These are phyloP conservation scores for Penicillium sp. DNA, from an alignment of 2,329 filamentous ascomycete species.

Conservation along the genomic window DNA sequence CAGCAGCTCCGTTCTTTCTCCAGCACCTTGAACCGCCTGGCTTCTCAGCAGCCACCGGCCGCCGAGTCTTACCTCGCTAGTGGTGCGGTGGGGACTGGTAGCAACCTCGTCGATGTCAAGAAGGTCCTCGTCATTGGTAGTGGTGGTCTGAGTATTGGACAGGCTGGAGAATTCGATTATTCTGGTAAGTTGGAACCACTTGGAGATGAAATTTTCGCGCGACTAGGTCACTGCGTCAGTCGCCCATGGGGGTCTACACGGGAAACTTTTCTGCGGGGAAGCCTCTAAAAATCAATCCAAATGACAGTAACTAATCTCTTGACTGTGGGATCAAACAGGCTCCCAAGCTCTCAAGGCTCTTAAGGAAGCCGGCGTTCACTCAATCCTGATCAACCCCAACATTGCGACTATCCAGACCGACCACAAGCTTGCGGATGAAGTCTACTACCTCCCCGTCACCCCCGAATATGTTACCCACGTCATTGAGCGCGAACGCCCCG, in stretches of 20 bases:
- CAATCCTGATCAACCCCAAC: constrained; percentile 95
- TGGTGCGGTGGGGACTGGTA: constrained; percentile 74
- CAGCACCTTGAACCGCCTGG: constrained; percentile 39
- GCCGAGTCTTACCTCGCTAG: constrained; percentile 86
- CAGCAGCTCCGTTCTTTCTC: constrained; percentile 46
- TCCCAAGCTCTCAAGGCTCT: constrained; percentile 95
- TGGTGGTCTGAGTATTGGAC: constrained; percentile 92
- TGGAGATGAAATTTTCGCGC: not conserved
- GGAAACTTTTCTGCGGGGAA: constrained; percentile 10
- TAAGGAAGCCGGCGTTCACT: constrained; percentile 88
- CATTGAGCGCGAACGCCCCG: constrained; percentile 91
- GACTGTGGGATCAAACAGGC: constrained; percentile 52
- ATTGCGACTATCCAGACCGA: constrained; percentile 98
- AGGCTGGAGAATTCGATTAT: constrained; percentile 98
- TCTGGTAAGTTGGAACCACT: constrained; percentile 65
- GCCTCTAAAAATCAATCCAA: not conserved
- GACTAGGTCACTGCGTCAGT: not conserved
- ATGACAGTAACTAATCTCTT: constrained; percentile 19
- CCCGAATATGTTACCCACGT: constrained; percentile 97
- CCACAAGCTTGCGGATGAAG: constrained; percentile 91
- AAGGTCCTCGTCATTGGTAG: constrained; percentile 96
- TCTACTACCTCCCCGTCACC: constrained; percentile 97
- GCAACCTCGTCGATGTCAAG: constrained; percentile 81
- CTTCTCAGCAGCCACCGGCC: constrained; percentile 68
- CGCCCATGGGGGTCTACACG: constrained; percentile 1